Evolutionary conservation across 1,284 basidiomycete species (phyloP).

Genomic region (Afroboletus lepidellus): DNA sequence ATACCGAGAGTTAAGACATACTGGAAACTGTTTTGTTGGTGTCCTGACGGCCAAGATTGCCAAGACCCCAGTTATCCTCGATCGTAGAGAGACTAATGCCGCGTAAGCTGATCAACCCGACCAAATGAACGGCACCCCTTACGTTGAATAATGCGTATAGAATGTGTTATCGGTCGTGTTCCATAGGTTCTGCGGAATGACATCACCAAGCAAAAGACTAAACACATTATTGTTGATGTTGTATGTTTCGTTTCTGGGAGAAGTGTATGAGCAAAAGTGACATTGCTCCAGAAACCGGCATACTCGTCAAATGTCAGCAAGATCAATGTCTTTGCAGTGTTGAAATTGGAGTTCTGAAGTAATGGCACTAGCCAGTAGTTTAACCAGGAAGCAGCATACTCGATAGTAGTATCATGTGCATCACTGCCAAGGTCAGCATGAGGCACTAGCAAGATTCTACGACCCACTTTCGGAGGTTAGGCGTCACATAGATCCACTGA

Average conservation of each 20-base stretch:
- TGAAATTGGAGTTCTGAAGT: slow-evolving; percentile 46
- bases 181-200: slow-evolving; percentile 41
- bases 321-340: slow-evolving; percentile 52
- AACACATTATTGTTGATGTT: slow-evolving; percentile 47
- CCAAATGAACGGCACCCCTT: slow-evolving; percentile 3
- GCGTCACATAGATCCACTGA: slow-evolving; percentile 65
- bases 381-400: slow-evolving; percentile 50
- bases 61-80: slow-evolving; percentile 65
- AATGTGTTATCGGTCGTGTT: slow-evolving; percentile 54
- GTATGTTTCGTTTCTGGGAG: slow-evolving; percentile 48
- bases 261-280: slow-evolving; percentile 1
- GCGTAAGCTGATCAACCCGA: slow-evolving; percentile 2
- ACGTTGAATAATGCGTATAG: slow-evolving; percentile 66
- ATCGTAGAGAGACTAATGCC: slow-evolving; percentile 49
- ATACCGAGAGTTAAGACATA: slow-evolving; percentile 6
- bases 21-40: slow-evolving; percentile 41
- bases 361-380: slow-evolving; percentile 55
- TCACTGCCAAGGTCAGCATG: slow-evolving; percentile 24
- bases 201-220: slow-evolving; percentile 52
- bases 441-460: neutral
- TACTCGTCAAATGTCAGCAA: slow-evolving; percentile 53
- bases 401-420: slow-evolving; percentile 56
- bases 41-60: slow-evolving; percentile 59
- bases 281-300: neutral
- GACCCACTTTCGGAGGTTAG: slow-evolving; percentile 47